Percentiles rank a stretch among this genome's conserved stretches.
These are phyloP conservation scores for Ceratocystis huliohia DNA, from an alignment of 2,329 filamentous ascomycete species.

Conservation along the genomic window DNA sequence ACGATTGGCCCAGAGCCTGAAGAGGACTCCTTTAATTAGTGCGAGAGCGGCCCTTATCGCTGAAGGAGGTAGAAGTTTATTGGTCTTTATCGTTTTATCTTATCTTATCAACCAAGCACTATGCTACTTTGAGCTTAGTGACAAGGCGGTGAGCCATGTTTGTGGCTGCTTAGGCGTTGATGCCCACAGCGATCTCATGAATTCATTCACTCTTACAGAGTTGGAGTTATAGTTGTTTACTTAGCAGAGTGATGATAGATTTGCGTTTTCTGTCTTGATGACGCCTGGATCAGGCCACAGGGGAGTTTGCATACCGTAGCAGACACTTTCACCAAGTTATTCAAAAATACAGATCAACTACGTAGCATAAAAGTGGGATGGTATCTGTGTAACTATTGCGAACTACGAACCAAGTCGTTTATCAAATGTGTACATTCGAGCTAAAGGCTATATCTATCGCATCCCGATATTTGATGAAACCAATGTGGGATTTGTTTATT, in stretches of 20 bases:
- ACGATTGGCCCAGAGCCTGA: not conserved
- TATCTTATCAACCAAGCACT: constrained; percentile 6
- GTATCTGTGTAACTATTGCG: not conserved
- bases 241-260: not conserved
- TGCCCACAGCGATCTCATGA: no score
- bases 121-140: not conserved
- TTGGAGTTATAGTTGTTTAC: not conserved
- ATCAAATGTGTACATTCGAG: not conserved
- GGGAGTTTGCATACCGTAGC: no score
- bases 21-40: not conserved
- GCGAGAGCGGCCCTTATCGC: constrained; percentile 5
- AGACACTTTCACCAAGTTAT: no score
- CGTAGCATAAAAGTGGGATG: not conserved
- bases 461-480: no score
- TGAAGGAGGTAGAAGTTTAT: not conserved
- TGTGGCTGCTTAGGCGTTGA: constrained; percentile 4
- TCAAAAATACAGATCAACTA: no score
- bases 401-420: not conserved
- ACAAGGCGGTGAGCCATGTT: constrained; percentile 10
- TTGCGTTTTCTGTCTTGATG: not conserved
- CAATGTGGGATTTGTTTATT: no score
- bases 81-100: constrained; percentile 11
- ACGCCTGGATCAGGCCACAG: not conserved
- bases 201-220: not conserved
- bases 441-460: no score